Conservation (phyloP, 2,329 filamentous ascomycete genomes). For the Hypoxylon sp. region DNA sequence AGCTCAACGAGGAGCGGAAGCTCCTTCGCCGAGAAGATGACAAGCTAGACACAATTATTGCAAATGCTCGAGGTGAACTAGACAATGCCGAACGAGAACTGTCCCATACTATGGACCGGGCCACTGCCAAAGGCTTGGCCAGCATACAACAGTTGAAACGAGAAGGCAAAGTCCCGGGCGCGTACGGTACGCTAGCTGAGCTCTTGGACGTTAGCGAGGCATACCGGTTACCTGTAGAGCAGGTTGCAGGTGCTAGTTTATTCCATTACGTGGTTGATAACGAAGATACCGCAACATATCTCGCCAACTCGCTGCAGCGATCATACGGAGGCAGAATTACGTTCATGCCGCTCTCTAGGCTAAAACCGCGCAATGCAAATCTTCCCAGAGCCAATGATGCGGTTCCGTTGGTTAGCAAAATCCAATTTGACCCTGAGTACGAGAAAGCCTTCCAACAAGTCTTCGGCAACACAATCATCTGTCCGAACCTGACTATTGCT, state of each 20-base stretch:
- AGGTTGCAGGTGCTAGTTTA: slow-evolving; percentile 90
- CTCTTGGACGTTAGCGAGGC: slow-evolving; percentile 88
- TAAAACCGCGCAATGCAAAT: slow-evolving; percentile 79
- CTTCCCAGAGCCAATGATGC: slow-evolving; percentile 90
- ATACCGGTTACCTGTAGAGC: slow-evolving; percentile 91
- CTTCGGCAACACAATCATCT: slow-evolving; percentile 95
- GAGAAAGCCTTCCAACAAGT: slow-evolving; percentile 93
- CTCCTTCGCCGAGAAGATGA: slow-evolving; percentile 90
- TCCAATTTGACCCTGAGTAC: slow-evolving; percentile 81
- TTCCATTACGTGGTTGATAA: slow-evolving; percentile 98
- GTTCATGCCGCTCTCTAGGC: slow-evolving; percentile 91
- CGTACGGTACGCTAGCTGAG: slow-evolving; percentile 93
- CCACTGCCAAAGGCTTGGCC: slow-evolving; percentile 88
- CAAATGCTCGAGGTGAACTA: slow-evolving; percentile 81
- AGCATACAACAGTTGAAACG: slow-evolving; percentile 86
- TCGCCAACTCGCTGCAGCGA: slow-evolving; percentile 84
- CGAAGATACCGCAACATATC: slow-evolving; percentile 85
- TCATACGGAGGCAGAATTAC: slow-evolving; percentile 89
- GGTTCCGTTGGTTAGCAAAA: slow-evolving; percentile 86
- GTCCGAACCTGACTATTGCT: slow-evolving; percentile 88
- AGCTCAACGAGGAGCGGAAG: slow-evolving; percentile 87
- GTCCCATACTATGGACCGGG: slow-evolving; percentile 88
- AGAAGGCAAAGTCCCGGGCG: slow-evolving; percentile 84
- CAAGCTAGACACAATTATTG: slow-evolving; percentile 82
- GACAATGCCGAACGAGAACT: slow-evolving; percentile 83